Evolutionary conservation across 768 basidiomycete genomes (phyloP).

Genomic region (Panellus pusillus): DNA sequence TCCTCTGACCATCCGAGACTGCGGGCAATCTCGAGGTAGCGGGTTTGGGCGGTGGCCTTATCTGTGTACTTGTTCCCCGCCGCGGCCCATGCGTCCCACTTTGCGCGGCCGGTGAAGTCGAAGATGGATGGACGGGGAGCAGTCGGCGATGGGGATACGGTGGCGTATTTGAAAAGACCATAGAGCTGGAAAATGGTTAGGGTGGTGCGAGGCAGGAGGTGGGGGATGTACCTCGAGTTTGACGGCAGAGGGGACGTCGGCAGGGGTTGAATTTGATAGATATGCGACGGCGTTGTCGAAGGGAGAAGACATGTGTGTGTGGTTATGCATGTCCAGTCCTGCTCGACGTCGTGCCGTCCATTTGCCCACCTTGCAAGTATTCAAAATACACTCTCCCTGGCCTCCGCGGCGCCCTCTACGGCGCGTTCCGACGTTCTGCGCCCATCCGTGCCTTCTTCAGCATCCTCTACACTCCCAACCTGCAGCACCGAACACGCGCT

Average conservation of each 20-base stretch:
- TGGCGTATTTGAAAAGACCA: conserved; percentile 78
- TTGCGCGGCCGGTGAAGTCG: conserved; percentile 76
- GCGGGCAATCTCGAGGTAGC: conserved; percentile 70
- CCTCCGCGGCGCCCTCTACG: conserved; percentile 9
- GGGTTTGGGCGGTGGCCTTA: conserved; percentile 51
- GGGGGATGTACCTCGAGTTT: conserved; percentile 71
- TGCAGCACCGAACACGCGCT: conserved; percentile 14
- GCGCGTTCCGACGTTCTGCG: background rate
- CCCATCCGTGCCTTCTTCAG: conserved; percentile 11
- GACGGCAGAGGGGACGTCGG: conserved; percentile 54
- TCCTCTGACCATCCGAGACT: conserved; percentile 66
- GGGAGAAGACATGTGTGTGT: conserved; percentile 19
- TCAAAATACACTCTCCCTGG: no score
- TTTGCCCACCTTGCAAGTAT: no score
- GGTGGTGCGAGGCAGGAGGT: conserved; percentile 33
- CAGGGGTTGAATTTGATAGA: conserved; percentile 55
- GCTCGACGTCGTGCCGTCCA: conserved; percentile 10
- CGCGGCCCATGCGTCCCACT: conserved; percentile 83
- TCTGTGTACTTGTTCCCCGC: conserved; percentile 48
- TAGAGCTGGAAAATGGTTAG: conserved; percentile 63
- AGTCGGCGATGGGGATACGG: conserved; percentile 53
- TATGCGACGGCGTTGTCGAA: conserved; percentile 66
- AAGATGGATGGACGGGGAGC: conserved; percentile 70
- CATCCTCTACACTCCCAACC: conserved; percentile 5
- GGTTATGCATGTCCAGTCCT: no score